Evolutionary conservation across 148 eudicot genomes (phyloP).

Genomic region (Chenopodium suecicum): DNA sequence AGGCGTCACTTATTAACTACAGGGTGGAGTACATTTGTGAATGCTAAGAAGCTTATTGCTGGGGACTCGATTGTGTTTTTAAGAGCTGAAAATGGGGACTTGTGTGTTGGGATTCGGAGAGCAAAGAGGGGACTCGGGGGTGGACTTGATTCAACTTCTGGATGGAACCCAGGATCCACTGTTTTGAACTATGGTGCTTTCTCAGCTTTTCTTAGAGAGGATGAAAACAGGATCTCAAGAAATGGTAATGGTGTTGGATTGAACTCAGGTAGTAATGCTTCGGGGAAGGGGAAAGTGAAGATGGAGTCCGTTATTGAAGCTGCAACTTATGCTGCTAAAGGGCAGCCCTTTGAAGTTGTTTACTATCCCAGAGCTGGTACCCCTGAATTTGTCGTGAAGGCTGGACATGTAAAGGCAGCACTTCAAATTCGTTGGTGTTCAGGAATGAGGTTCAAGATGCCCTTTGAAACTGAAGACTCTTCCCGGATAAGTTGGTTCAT

Average conservation of each 20-base stretch:
- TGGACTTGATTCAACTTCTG: conserved; percentile 54
- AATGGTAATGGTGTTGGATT: conserved; percentile 37
- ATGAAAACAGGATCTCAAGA: conserved; percentile 42
- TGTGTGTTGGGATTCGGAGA: conserved; percentile 85
- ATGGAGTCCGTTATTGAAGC: conserved; percentile 70
- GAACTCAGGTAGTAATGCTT: conserved; percentile 31
- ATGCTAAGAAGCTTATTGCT: conserved; percentile 86
- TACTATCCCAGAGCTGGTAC: conserved; percentile 95
- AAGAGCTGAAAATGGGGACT: conserved; percentile 84
- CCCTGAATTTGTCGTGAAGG: conserved; percentile 87
- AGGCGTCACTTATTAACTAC: conserved; percentile 89
- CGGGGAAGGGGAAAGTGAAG: conserved; percentile 52
- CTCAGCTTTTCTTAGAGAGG: conserved; percentile 64
- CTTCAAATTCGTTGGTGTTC: conserved; percentile 75
- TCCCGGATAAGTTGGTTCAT: conserved; percentile 94
- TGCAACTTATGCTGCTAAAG: conserved; percentile 54
- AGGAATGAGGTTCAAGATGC: conserved; percentile 97
- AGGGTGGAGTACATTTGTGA: conserved; percentile 97
- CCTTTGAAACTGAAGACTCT: conserved; percentile 94
- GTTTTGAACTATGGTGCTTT: conserved; percentile 61
- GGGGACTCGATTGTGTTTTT: conserved; percentile 92
- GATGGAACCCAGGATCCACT: conserved; percentile 68
- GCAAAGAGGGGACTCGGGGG: conserved; percentile 76
- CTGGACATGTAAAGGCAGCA: conserved; percentile 64
- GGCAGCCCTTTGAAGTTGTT: conserved; percentile 72